phyloP scores from a whole-genome alignment of 129 eudicot species.

The Pulicaria dysenterica region DNA sequence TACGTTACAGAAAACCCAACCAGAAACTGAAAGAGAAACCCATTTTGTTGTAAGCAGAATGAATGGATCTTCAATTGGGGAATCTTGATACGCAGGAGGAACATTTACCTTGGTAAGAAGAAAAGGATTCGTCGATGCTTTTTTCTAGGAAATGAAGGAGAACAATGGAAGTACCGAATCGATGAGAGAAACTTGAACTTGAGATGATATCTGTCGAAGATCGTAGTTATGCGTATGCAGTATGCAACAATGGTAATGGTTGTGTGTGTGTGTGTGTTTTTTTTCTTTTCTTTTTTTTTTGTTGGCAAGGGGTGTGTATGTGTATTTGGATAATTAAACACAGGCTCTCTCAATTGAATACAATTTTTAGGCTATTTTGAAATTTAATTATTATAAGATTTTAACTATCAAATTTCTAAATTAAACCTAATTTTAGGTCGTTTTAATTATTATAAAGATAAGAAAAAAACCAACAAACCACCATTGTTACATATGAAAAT shows the following conservation, averaged over 20 bases:
- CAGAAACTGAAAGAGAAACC: neutral
- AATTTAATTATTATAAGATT: no score
- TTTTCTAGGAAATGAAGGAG: conserved; percentile 11
- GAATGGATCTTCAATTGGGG: conserved; percentile 22
- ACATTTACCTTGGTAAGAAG: conserved; percentile 10
- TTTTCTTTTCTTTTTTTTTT: neutral
- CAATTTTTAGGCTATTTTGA: no score
- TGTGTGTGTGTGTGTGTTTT: conserved; percentile 19
- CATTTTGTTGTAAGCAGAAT: neutral
- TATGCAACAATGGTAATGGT: neutral
- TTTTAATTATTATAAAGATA: no score
- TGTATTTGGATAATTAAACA: no score
- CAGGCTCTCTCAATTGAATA: no score
- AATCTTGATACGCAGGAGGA: conserved; percentile 24
- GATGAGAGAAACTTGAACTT: neutral
- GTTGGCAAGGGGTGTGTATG: no score
- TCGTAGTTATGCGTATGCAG: neutral
- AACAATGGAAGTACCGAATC: conserved; percentile 5
- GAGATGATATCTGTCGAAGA: neutral
- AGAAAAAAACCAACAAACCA: no score
- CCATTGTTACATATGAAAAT: no score
- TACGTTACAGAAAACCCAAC: neutral
- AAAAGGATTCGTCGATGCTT: conserved; percentile 8
- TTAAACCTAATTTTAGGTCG: no score
- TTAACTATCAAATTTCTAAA: no score